These are phyloP conservation scores for Cinnamomum chago DNA, from an alignment of 164 flowering plant genomes.

Conservation along the genomic window DNA sequence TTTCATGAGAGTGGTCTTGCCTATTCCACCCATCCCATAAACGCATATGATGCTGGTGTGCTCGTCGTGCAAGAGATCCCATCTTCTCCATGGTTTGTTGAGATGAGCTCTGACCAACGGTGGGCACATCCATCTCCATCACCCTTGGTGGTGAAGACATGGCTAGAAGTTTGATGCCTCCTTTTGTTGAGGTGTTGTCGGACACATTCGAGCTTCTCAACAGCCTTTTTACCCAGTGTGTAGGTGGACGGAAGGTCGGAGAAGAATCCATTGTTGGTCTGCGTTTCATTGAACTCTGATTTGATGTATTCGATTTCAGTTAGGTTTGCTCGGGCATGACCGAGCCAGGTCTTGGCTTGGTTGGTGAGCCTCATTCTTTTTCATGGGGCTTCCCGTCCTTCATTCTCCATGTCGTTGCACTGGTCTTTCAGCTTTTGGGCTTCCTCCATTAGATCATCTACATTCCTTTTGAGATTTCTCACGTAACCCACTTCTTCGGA, in stretches of 20 bases:
- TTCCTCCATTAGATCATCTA: not conserved
- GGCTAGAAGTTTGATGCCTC: too few relatives aligned
- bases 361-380: not conserved
- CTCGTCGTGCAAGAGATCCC: too few relatives aligned
- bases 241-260: constrained; percentile 17
- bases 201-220: too few relatives aligned
- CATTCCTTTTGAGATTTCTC: constrained; percentile 2
- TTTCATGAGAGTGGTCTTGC: too few relatives aligned
- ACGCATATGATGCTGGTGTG: too few relatives aligned
- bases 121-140: too few relatives aligned
- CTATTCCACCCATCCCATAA: too few relatives aligned
- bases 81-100: too few relatives aligned
- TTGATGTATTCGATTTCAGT: not conserved
- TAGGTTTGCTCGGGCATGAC: not conserved
- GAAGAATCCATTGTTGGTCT: not conserved
- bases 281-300: not conserved
- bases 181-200: too few relatives aligned
- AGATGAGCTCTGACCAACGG: too few relatives aligned
- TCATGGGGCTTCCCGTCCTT: not conserved
- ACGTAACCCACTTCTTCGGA: not conserved
- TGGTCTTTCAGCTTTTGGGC: not conserved
- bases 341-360: constrained; percentile 6
- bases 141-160: too few relatives aligned
- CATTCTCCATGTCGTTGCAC: not conserved
- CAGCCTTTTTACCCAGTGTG: constrained; percentile 14